Base-by-base conservation (phyloP, 768 basidiomycete species). In the Dacryopinax spathularia region DNA sequence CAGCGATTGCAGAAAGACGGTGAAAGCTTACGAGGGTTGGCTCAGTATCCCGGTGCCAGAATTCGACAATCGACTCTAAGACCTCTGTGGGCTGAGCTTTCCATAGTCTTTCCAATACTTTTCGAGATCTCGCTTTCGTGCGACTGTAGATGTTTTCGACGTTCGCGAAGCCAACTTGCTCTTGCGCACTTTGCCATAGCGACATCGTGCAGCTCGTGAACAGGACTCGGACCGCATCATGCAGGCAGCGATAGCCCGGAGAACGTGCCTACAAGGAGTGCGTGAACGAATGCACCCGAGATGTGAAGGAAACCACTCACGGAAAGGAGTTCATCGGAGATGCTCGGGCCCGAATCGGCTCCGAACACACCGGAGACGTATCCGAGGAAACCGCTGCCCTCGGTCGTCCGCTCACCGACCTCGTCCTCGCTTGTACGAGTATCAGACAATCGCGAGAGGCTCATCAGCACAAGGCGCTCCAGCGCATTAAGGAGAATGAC, bases 341-440 rank as follows among this genome's bases (percentile, higher is more conserved):
- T 25, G 27, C 60, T 36, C 1, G 31, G 20, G 27, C 66, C 56
- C 34, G 76, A 79, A n/a, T 92, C 89, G 0, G 84, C 83, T 39
- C 87, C 82, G 70, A 99, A 94, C 1, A 97, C 94, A 63, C 84
- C 89, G 1, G 92, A 93, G 61, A 99, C 87, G 69, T 91, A 89
- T 9, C 93, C 91, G 0, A 97, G 77, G 12, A 98, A 74, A 1
- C 93, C 87, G 29, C 70, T 70, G 18, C 81, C 77, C 71, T 1
- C 74, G 76, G 25, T 72, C 33, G 64, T 68, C 68, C 83, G 89
- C 67, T 85, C 89, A 18, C 77, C 70, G 0, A 70, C 68, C 13
- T 75, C 74, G 9, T 89, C 88, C 18, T 87, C 87, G 18, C 87
- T 84, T 1, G 77, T 73, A 7, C 76, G 74, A 33, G 73, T 33